Base-by-base conservation (phyloP, 768 basidiomycete genomes). In the Boletus fagicola region DNA sequence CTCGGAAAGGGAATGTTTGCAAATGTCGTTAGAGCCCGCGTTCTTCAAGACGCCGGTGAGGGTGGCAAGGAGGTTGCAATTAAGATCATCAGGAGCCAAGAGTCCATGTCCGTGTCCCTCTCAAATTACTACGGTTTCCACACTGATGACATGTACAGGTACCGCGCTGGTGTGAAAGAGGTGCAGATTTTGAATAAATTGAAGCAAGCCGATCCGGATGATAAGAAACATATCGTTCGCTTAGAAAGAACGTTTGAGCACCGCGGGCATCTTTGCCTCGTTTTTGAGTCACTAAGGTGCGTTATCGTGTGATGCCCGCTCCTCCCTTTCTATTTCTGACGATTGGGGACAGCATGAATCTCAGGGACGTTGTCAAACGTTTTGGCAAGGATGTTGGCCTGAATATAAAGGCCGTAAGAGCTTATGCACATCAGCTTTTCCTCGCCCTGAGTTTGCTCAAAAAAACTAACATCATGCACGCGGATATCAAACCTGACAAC, bases 1-100 rank as follows among this genome's bases (percentile, higher is more conserved):
- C 79, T 98, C n/a, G 97, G 97, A 18, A 95, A 96, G 71, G 97
- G 97, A 48, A 99, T 99, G 96, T 99, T 98, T 71, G 94, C 94
- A 48, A 93, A 92, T 54, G 97, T 99, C 49, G 94, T 98, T 28
- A 84, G 91, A 46, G 96, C 95, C 10, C 85, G 92, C 33, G 81
- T 94, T 11, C 76, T 95, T 44, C 76, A 87, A 74, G 88, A 90
- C 35, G 62, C 78, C 11, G 76, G 78, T 54, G 79, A 82, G 50
- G 61, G 59, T 18, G 81, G 84, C 40, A 77, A 78, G 65, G 96
- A 99, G 71, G 94, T 98, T 11, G 97, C 97, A 1, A 98, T 99
- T 72, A 99, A 99, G 75, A 95, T 99, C 57, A 86, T 98, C 48
- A 79, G 97, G 46, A 88, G 87, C 66, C 97, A 99, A 72, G 96